These are phyloP conservation scores for Pichia sp. DNA, from an alignment of 1,139 yeast species.

Conservation along the genomic window DNA sequence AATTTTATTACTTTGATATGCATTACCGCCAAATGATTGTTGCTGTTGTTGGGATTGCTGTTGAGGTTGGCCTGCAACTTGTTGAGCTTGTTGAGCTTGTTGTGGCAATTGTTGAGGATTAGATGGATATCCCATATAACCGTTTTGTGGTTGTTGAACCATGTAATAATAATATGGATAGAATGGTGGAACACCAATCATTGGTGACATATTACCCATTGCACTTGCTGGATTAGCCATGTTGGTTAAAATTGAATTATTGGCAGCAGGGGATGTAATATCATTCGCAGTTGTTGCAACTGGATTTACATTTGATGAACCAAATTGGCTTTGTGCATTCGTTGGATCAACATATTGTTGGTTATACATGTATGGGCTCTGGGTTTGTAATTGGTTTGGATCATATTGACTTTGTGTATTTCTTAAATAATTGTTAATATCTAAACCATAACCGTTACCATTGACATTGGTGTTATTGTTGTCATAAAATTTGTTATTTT, in stretches of 20 bases:
- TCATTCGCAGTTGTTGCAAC: constrained; percentile 5
- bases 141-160: constrained; percentile 13
- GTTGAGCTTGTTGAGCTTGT: constrained; percentile 7
- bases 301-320: constrained; percentile 4
- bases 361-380: constrained; percentile 15
- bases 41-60: constrained; percentile 20
- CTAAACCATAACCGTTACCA: constrained; percentile 24
- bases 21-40: constrained; percentile 19
- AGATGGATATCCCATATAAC: constrained; percentile 12
- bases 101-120: constrained; percentile 9
- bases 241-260: constrained; percentile 12
- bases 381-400: constrained; percentile 19
- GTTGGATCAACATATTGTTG: constrained; percentile 20
- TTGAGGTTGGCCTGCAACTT: constrained; percentile 9
- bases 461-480: constrained; percentile 23
- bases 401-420: constrained; percentile 23
- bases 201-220: constrained; percentile 10
- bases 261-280: constrained; percentile 14
- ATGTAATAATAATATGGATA: constrained; percentile 13
- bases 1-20: constrained; percentile 23
- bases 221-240: constrained; percentile 12
- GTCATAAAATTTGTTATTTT: constrained; percentile 17
- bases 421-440: constrained; percentile 26
- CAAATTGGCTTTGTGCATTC: constrained; percentile 5
- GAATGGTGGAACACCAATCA: constrained; percentile 10